Conservation (phyloP, 768 basidiomycete genomes). For the Podaxis rugospora region DNA sequence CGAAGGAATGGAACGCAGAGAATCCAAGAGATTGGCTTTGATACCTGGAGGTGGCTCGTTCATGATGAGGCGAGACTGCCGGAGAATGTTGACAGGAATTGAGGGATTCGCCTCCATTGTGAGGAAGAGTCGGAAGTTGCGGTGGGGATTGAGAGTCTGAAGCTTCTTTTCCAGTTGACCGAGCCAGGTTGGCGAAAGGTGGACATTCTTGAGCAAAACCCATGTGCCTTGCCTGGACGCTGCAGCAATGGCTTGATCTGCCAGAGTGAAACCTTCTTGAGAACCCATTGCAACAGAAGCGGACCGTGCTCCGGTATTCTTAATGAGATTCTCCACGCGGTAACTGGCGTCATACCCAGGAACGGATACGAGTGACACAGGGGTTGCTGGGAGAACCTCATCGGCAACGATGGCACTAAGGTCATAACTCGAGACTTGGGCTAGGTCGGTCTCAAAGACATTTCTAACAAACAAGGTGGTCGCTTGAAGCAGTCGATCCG, state of each 20-base stretch:
- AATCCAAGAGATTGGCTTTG: slow-evolving; percentile 93
- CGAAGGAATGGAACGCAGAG: slow-evolving; percentile 68
- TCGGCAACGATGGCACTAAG: slow-evolving; percentile 72
- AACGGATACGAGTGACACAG: slow-evolving; percentile 88
- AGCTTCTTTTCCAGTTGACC: slow-evolving; percentile 95
- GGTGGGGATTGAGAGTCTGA: slow-evolving; percentile 85
- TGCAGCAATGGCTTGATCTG: slow-evolving; percentile 92
- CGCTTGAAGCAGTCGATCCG: slow-evolving; percentile 86
- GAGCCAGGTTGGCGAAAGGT: slow-evolving; percentile 93
- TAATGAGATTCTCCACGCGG: slow-evolving; percentile 83
- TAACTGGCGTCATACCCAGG: slow-evolving; percentile 99
- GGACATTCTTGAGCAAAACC: slow-evolving; percentile 97
- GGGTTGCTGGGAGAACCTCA: slow-evolving; percentile 77
- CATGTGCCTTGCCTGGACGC: slow-evolving; percentile 93
- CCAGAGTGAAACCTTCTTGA: slow-evolving; percentile 92
- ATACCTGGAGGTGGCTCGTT: slow-evolving; percentile 98
- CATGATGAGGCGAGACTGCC: slow-evolving; percentile 95
- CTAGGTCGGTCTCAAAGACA: slow-evolving; percentile 81
- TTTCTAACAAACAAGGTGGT: slow-evolving; percentile 68
- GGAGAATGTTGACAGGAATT: slow-evolving; percentile 94
- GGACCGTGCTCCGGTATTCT: slow-evolving; percentile 71
- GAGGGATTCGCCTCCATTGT: slow-evolving; percentile 97
- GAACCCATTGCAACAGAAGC: slow-evolving; percentile 97
- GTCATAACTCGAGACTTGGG: slow-evolving; percentile 68
- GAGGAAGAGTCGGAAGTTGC: slow-evolving; percentile 93